Base-by-base conservation (phyloP, 495 filamentous ascomycete genomes). In the Neurospora sp. region DNA sequence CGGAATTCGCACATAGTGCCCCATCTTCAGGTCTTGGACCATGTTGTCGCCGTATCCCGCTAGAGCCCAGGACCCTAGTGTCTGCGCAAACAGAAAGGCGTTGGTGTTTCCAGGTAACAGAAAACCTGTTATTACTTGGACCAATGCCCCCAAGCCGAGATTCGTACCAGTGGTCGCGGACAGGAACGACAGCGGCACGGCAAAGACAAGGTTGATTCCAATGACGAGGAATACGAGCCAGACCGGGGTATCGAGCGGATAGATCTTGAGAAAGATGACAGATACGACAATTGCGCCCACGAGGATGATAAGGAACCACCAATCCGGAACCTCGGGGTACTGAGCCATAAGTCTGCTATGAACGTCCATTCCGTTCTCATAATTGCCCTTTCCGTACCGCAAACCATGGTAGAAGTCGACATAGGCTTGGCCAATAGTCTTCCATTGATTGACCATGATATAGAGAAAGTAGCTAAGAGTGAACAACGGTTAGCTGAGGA, bases 321-420 rank as follows among this genome's bases (percentile, higher is more conserved):
- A 90, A 31, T 89, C 79, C 0, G 90, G 90, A 4, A 87, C 88
- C 8, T 86, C 81, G 73, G 84, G 83, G 79, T 89, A 92, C 3
- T 84, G 84, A 0, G 79, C 39, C 89, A 91, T 91, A 24, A 91
- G 82, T 8, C 86, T 84, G 71, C 79, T 84, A 75, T 91, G 89
- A 15, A 91, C 82, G 74, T 92, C 90, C 72, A 88, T 86, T 6
- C 86, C 83, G 28, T 87, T 86, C 2, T 83, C 81, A 39, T 85
- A 84, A 36, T 87, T 80, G 6, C 78, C 77, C 71, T 84, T 84
- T 59, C 86, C 81, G 17, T 86, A 82, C 21, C 78, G 77, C 78
- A 84, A 84, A 21, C 89, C 79, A 39, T 87, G 85, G 62, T 83
- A 80, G 11, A 79, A 79, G 73, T 79, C 75, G 37, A 79, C 76